These are phyloP conservation scores for Petunia secreta DNA, from an alignment of 257 asterid species.

Conservation along the genomic window DNA sequence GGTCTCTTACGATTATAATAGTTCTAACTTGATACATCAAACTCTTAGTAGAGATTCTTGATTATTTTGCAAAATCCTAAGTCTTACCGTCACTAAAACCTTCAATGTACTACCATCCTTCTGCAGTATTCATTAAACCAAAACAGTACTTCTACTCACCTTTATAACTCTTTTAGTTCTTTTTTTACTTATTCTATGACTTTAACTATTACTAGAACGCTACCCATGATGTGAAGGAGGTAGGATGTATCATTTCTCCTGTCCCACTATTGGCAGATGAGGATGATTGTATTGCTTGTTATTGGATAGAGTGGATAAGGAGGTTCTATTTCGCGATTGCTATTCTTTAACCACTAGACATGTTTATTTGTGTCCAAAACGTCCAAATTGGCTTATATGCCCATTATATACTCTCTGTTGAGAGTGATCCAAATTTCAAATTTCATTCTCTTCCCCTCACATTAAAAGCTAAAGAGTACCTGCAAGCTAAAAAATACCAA, in stretches of 20 bases:
- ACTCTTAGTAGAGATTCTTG: neutral
- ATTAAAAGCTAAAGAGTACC: too few species aligned
- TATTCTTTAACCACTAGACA: too few species aligned
- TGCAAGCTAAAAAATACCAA: too few species aligned
- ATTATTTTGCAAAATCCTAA: neutral
- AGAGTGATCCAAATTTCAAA: too few species aligned
- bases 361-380: too few species aligned
- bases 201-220: neutral
- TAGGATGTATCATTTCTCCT: neutral
- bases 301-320: neutral
- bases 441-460: too few species aligned
- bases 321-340: neutral
- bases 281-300: neutral
- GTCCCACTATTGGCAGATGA: neutral
- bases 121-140: neutral
- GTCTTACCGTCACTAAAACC: neutral
- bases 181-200: neutral
- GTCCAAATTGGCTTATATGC: too few species aligned
- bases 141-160: neutral
- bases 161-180: neutral
- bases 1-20: neutral
- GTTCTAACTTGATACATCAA: neutral
- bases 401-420: too few species aligned
- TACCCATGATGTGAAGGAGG: neutral
- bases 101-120: neutral